Evolutionary conservation across 129 eudicot genomes (phyloP).

Genomic region (Tanacetum coccineum): DNA sequence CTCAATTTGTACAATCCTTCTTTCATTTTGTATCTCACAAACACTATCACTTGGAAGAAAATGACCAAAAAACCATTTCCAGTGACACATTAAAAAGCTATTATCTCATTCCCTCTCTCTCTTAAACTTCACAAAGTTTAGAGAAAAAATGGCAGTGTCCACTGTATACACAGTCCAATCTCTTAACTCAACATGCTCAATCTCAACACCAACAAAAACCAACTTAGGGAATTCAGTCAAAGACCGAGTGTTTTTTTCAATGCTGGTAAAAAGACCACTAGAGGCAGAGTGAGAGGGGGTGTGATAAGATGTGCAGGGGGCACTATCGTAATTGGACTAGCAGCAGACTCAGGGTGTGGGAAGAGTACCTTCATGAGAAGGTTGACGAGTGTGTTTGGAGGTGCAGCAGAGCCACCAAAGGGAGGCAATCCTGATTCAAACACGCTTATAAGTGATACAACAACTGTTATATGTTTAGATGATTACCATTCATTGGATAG

Average conservation of each 20-base stretch:
- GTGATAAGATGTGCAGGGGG: conserved; percentile 59
- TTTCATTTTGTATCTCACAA: conserved; percentile 41
- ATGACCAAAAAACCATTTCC: conserved; percentile 27
- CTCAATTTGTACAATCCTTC: conserved; percentile 26
- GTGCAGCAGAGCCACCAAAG: conserved; percentile 93
- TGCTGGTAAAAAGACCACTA: conserved; percentile 24
- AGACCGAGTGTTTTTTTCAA: conserved; percentile 55
- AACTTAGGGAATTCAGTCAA: conserved; percentile 60
- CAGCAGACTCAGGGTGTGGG: conserved; percentile 98
- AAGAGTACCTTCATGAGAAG: conserved; percentile 97
- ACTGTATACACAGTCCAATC: conserved; percentile 71
- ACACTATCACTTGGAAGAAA: conserved; percentile 26
- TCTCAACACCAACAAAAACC: conserved; percentile 70
- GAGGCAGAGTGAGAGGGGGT: conserved; percentile 27
- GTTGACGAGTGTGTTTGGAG: conserved; percentile 93
- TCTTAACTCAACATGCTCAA: conserved; percentile 63
- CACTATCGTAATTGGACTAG: conserved; percentile 86
- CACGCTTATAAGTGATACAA: conserved; percentile 87
- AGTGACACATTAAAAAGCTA: conserved; percentile 32
- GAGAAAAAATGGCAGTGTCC: conserved; percentile 69
- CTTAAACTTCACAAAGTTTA: conserved; percentile 11
- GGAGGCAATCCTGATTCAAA: conserved; percentile 98
- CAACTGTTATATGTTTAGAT: conserved; percentile 90
- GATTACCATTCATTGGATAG: conserved; percentile 93
- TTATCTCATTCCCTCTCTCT: conserved; percentile 21